Percentiles rank a stretch among this genome's conserved stretches.
These are phyloP conservation scores for Penicillium sp. DNA, from an alignment of 2,329 filamentous ascomycete genomes.

Conservation along the genomic window DNA sequence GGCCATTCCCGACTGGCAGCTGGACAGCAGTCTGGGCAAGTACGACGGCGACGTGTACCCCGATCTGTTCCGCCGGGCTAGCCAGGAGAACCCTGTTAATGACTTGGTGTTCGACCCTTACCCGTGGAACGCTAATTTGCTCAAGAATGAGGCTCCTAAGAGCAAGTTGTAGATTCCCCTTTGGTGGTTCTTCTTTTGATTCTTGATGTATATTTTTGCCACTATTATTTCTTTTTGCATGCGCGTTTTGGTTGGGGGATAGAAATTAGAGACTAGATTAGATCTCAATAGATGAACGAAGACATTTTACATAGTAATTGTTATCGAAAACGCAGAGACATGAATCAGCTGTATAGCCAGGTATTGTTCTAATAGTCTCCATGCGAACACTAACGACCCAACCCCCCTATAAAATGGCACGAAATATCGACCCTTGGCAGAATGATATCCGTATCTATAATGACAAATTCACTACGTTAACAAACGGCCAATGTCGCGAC, in stretches of 20 bases:
- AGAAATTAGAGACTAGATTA: conserved; percentile 3
- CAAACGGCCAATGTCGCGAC: not conserved
- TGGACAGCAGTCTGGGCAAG: conserved; percentile 70
- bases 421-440: no score
- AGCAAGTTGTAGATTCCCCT: conserved; percentile 40
- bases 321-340: no score
- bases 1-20: conserved; percentile 77
- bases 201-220: conserved; percentile 10
- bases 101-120: conserved; percentile 71
- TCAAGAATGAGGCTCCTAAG: conserved; percentile 55
- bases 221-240: not conserved
- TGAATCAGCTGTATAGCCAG: no score
- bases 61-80: conserved; percentile 72
- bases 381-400: no score
- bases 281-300: conserved; percentile 3
- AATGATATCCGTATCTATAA: no score
- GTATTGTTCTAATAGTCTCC: no score
- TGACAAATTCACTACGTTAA: not conserved
- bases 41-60: conserved; percentile 76
- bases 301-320: not conserved
- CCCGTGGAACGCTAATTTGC: conserved; percentile 61
- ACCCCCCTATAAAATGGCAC: no score
- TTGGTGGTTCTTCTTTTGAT: conserved; percentile 9
- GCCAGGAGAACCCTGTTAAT: conserved; percentile 72
- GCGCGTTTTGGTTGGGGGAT: not conserved